Conservation (phyloP, 1,284 basidiomycete species). For the Sphagnurus paluster region DNA sequence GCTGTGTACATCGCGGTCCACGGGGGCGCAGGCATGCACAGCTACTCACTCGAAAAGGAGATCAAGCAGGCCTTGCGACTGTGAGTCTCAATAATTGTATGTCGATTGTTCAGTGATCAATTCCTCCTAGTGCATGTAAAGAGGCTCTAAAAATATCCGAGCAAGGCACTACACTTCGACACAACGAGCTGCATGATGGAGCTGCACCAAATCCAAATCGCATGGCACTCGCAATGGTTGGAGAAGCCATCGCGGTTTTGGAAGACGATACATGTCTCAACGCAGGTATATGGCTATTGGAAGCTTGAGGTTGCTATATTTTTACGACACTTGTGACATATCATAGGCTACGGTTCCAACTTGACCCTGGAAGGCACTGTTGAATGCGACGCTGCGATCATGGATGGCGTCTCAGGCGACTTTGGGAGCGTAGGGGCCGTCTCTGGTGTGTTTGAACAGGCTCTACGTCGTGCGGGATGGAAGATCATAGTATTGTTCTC, state of each 20-base stretch:
- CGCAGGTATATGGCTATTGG: conserved; percentile 49
- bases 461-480: no score
- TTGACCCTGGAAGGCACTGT: conserved; percentile 66
- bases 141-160: conserved; percentile 35
- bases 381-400: conserved; percentile 78
- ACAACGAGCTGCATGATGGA: no score
- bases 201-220: conserved; percentile 9
- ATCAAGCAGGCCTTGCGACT: conserved; percentile 53
- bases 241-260: conserved; percentile 51
- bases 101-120: not conserved
- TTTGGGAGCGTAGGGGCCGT: conserved; percentile 75
- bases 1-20: conserved; percentile 57
- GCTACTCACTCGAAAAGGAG: conserved; percentile 40
- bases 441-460: conserved; percentile 42
- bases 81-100: conserved; percentile 35
- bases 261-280: conserved; percentile 66
- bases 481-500: no score
- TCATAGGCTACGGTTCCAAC: conserved; percentile 70
- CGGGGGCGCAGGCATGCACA: conserved; percentile 67
- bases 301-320: not conserved
- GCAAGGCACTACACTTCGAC: no score
- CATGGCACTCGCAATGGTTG: conserved; percentile 44
- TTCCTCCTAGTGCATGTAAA: conserved; percentile 46
- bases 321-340: not conserved
- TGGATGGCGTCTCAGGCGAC: conserved; percentile 49